phyloP scores from a whole-genome alignment of 1,139 yeast species.

The Kodamaea plutei region DNA sequence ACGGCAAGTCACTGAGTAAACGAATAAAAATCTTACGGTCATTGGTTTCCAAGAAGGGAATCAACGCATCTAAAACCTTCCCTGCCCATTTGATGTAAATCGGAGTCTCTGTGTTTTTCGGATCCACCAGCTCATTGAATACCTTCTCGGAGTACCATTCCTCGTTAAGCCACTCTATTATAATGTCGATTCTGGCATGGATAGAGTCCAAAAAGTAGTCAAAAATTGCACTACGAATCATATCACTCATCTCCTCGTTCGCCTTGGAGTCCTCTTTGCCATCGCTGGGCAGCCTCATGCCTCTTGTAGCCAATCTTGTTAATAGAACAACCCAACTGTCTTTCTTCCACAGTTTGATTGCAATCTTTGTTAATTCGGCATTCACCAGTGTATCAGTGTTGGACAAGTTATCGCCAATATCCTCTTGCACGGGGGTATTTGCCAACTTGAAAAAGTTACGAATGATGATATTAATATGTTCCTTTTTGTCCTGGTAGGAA shows the following conservation, averaged over 20 bases:
- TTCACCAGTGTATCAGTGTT: constrained; percentile 9
- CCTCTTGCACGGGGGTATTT: constrained; percentile 13
- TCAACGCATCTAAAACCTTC: constrained; percentile 69
- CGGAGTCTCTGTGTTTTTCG: constrained; percentile 29
- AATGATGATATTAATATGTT: constrained; percentile 50
- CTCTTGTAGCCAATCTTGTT: constrained; percentile 77
- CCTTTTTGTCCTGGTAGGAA: constrained; percentile 46
- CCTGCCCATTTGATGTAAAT: constrained; percentile 66
- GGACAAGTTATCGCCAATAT: constrained; percentile 14
- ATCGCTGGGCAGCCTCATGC: constrained; percentile 37
- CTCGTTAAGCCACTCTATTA: constrained; percentile 93
- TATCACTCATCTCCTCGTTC: constrained; percentile 46
- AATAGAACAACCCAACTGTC: constrained; percentile 78
- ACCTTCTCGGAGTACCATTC: constrained; percentile 84
- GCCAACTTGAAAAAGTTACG: constrained; percentile 53
- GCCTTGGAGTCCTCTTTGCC: constrained; percentile 14
- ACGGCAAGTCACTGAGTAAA: constrained; percentile 82
- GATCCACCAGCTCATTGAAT: constrained; percentile 17
- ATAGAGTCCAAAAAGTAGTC: constrained; percentile 73
- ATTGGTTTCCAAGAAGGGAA: constrained; percentile 76
- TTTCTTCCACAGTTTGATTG: constrained; percentile 60
- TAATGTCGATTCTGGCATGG: constrained; percentile 65
- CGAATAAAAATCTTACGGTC: constrained; percentile 82
- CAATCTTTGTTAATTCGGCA: constrained; percentile 47
- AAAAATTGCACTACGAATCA: constrained; percentile 67